Percentiles rank a stretch among this genome's conserved stretches.
Conservation (phyloP, 1,284 basidiomycete genomes). For the Ceratobasidium theobromae region DNA sequence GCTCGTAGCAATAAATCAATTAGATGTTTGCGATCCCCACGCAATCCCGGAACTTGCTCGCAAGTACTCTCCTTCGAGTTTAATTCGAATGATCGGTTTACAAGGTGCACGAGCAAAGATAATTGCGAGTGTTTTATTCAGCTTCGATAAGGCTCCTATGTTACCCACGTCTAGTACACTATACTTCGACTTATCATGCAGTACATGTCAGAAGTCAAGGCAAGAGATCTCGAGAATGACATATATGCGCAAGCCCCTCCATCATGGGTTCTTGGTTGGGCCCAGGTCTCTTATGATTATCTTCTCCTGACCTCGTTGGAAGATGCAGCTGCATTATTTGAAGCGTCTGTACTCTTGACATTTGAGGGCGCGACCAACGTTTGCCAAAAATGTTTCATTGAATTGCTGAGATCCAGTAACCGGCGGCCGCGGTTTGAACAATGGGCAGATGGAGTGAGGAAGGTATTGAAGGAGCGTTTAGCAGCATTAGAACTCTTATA, state of each 20-base stretch:
- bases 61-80: neutral
- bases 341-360: too few relatives aligned
- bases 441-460: neutral
- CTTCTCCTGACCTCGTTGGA: neutral
- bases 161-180: neutral
- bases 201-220: too few relatives aligned
- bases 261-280: neutral
- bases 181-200: neutral
- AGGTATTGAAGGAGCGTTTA: neutral
- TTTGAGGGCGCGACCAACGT: neutral
- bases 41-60: neutral
- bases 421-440: neutral
- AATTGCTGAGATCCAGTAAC: too few relatives aligned
- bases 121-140: neutral
- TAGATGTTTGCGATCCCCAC: neutral
- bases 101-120: neutral
- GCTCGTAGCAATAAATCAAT: neutral
- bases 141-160: neutral
- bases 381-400: too few relatives aligned
- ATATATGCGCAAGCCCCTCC: too few relatives aligned
- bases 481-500: slow-evolving; percentile 1
- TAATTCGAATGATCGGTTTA: neutral
- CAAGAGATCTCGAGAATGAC: too few relatives aligned
- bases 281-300: neutral
- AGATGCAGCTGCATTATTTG: too few relatives aligned